Percentiles rank a stretch among this genome's conserved stretches.
Evolutionary conservation across 805 yeast genomes (phyloP).

Genomic region (Candida ortonii): DNA sequence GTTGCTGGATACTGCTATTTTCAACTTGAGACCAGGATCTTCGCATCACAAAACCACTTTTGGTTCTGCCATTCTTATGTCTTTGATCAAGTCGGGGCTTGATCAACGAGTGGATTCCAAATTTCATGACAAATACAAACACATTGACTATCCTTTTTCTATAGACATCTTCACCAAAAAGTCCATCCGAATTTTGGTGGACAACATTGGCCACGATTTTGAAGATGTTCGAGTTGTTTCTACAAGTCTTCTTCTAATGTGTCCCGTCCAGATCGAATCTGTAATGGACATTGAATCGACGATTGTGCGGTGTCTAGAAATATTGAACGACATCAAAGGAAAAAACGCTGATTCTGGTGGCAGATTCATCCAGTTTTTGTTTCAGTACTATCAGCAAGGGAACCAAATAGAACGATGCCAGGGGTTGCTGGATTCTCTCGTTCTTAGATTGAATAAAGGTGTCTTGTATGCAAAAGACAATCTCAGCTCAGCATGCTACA

Average conservation of each 20-base stretch:
- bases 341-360: conserved; percentile 82
- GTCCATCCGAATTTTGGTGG: conserved; percentile 50
- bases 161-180: conserved; percentile 39
- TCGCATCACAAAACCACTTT: conserved; percentile 53
- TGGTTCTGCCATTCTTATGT: conserved; percentile 45
- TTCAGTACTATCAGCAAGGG: conserved; percentile 31
- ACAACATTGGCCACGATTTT: conserved; percentile 65
- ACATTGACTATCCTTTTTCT: conserved; percentile 48
- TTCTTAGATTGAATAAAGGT: conserved; percentile 34
- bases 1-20: conserved; percentile 15
- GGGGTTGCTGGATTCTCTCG: conserved; percentile 32
- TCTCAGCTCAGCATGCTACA: conserved; percentile 42
- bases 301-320: conserved; percentile 21
- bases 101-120: conserved; percentile 42
- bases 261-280: conserved; percentile 36
- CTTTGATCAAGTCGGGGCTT: conserved; percentile 53
- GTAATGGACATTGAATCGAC: conserved; percentile 22
- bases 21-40: conserved; percentile 47
- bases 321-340: conserved; percentile 45
- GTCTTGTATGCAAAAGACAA: conserved; percentile 35
- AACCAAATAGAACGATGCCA: conserved; percentile 19
- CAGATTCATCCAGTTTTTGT: conserved; percentile 53
- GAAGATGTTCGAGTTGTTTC: conserved; percentile 69
- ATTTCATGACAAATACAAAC: conserved; percentile 40
- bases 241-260: conserved; percentile 42